Base-by-base conservation (phyloP, 805 yeast genomes). In the Saccharomyces cerevisiae region DNA sequence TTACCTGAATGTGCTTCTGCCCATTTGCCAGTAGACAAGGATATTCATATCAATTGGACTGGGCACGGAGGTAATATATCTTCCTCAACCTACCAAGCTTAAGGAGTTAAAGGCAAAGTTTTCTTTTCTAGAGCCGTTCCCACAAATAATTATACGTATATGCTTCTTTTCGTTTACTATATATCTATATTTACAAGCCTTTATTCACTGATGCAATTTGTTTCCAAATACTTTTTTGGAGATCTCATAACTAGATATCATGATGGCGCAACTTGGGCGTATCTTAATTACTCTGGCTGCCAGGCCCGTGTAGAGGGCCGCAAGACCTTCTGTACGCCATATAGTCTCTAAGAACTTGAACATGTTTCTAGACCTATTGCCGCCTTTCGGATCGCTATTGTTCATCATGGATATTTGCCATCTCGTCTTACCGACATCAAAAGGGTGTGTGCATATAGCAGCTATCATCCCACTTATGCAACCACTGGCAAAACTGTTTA, bases 21-120 rank as follows among this genome's bases (percentile, higher is more conserved):
- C 52, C 75, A 76, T 71, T 81, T 87, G 76, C 92, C 94, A 78
- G 83, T 76, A 62, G 94, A 81, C 68, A 77, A 82, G 63, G 84
- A 85, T 79, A 86, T 92, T 75, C 99, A 92, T 79, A 81, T 94
- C 71, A 92, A 94, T 92, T 92, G 99, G 99, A 92, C 98, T 63
- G 98, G 98, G 75, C 84, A 83, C 70, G 98, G 99, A 77, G 99
- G 99, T 80, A 85, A 94, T 77, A 88, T 91, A 64, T 87, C 97
- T 66, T 96, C 99, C 60, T 78, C 96, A 51, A 89, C 96, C 66
- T 92, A 92, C 77, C 85, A 85, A 69, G 98, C 97, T 76, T 94
- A 81, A 75, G 57, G 30, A 30, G 41, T 21, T 21, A n/a, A n/a
- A 24, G 3, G 3, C 11, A 36, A 21, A 6, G 17, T 36, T 3